Evolutionary conservation across 2,329 filamentous ascomycete species (phyloP).

Genomic region (Scedosporium apiospermum): DNA sequence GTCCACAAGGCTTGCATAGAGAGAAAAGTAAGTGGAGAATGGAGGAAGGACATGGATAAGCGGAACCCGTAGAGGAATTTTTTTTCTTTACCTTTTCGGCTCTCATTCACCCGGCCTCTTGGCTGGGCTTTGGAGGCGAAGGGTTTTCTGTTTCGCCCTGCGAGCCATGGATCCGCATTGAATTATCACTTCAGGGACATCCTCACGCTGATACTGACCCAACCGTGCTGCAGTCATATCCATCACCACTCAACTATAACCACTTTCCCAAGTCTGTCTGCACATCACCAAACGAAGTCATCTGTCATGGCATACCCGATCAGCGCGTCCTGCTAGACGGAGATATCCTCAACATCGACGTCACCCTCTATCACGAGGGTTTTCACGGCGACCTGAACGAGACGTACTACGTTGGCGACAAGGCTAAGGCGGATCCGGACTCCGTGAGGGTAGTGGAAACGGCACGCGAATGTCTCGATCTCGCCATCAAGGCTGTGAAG

Average conservation of each 20-base stretch:
- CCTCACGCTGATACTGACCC: conserved; percentile 3
- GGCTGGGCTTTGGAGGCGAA: no score
- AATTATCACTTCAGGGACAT: not conserved
- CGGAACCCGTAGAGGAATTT: not conserved
- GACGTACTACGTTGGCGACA: conserved; percentile 95
- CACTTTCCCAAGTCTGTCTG: conserved; percentile 97
- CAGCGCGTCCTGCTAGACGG: conserved; percentile 79
- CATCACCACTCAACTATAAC: conserved; percentile 90
- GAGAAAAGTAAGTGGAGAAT: conserved; percentile 58
- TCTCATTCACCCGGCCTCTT: no score
- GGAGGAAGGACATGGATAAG: not conserved
- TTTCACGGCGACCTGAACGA: conserved; percentile 97
- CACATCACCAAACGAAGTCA: conserved; percentile 92
- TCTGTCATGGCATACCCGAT: conserved; percentile 97
- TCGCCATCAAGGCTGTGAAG: conserved; percentile 85
- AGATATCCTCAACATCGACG: conserved; percentile 95
- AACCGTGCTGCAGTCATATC: conserved; percentile 60
- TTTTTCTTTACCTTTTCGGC: no score
- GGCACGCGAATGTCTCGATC: conserved; percentile 79
- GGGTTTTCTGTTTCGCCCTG: no score
- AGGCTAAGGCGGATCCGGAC: conserved; percentile 73
- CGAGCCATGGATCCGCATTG: not conserved
- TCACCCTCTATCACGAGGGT: conserved; percentile 86
- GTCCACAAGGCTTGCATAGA: conserved; percentile 94
- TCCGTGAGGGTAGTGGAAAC: conserved; percentile 85